A percentile compares a stretch with the other conserved stretches of the same genome.
These are phyloP conservation scores for Chaetomium fimeti DNA, from an alignment of 495 filamentous ascomycete species.

Conservation along the genomic window DNA sequence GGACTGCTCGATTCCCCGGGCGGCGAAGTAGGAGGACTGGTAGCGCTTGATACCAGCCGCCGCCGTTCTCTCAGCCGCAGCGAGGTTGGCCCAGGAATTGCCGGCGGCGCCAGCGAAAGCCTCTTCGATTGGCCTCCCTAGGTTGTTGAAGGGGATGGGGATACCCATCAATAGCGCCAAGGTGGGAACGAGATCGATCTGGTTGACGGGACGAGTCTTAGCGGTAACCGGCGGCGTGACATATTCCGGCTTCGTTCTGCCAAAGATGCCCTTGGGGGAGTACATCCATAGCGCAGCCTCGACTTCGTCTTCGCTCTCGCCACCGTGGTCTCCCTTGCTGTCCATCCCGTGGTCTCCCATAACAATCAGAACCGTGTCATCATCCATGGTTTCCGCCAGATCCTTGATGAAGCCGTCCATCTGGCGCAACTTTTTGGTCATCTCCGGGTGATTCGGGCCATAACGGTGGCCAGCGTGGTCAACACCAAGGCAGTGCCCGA, in stretches of 20 bases:
- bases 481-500: conserved; percentile 92
- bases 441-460: conserved; percentile 88
- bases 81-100: conserved; percentile 70
- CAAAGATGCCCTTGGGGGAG: conserved; percentile 79
- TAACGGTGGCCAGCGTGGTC: conserved; percentile 97
- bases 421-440: conserved; percentile 83
- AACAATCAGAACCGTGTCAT: conserved; percentile 83
- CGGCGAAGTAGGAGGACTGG: conserved; percentile 59
- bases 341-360: conserved; percentile 99
- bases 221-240: conserved; percentile 66
- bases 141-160: conserved; percentile 95
- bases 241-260: conserved; percentile 63
- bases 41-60: conserved; percentile 88
- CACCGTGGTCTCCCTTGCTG: conserved; percentile 92
- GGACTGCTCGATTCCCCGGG: conserved; percentile 61
- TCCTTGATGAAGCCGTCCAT: conserved; percentile 80
- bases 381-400: conserved; percentile 70
- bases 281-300: conserved; percentile 99
- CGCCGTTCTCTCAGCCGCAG: conserved; percentile 69
- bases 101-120: conserved; percentile 73
- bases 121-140: conserved; percentile 92
- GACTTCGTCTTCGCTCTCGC: conserved; percentile 92
- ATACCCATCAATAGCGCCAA: conserved; percentile 81
- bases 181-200: conserved; percentile 95
- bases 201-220: conserved; percentile 77